Base-by-base conservation (phyloP, 352 stramenopile genomes). In the Phytophthora rubi region DNA sequence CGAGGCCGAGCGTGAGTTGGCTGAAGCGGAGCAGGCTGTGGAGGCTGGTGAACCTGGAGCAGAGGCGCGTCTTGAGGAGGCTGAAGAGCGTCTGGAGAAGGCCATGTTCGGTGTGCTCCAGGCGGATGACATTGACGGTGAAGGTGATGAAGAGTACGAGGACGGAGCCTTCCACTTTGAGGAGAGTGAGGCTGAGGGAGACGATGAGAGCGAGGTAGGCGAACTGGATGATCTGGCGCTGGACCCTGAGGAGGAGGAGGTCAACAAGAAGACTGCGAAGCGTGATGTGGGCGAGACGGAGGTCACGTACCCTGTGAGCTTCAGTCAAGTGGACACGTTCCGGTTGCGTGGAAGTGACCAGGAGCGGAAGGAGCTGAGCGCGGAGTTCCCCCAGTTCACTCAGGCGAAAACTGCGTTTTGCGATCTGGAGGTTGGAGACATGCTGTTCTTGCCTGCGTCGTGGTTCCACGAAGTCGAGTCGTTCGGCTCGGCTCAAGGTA, bases 401-500 rank as follows among this genome's bases (percentile, higher is more conserved):
- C 37, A 81, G 26, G 86, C 85, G 13, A 92, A 86, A 37, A 76
- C 68, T 10, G 83, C 85, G 2, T 89, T 88, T 48, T 93, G 86
- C 54, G 82, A 97, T 44, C 62, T 99, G 23, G 68, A 88, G 37
- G 90, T 82, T 18, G 97, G 97, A n/a, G 85, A 99, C 52, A 98
- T 98, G 79, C 78, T 99, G 12, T 99, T 98, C 65, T 81, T 99
- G 21, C 97, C 97, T 39, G 96, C 97, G 13, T 97, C 93, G 8
- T 99, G 97, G 97, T 99, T 99, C 75, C 97, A 99, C 73, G 94
- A 99, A 68, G 97, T 99, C 9, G 91, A 91, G 62, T 98, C 94
- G 8, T 92, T 86, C 42, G 77, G 79, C 16, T 79, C 83, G 21
- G 62, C 63, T 4, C 53, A 61, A 51, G 70, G 62, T 32, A 80